Evolutionary conservation across 805 yeast genomes (phyloP).

Genomic region (Saturnispora ahearnii): DNA sequence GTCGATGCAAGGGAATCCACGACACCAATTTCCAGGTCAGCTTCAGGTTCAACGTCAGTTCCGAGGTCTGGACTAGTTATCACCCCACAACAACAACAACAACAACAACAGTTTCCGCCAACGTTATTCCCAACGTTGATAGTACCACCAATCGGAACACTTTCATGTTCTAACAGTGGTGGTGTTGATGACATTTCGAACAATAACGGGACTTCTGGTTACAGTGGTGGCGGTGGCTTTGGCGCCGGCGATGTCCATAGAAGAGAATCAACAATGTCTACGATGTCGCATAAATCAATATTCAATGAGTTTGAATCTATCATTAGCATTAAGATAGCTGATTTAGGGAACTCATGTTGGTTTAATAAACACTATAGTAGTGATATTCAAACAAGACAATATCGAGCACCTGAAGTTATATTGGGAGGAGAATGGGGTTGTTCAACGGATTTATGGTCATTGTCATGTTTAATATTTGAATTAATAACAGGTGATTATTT

Average conservation of each 20-base stretch:
- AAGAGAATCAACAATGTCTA: constrained; percentile 28
- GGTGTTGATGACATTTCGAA: too few species aligned
- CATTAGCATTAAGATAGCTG: constrained; percentile 51
- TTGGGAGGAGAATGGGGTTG: constrained; percentile 55
- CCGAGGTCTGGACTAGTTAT: background rate
- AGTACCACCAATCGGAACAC: too few species aligned
- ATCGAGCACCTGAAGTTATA: constrained; percentile 56
- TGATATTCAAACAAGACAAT: constrained; percentile 62
- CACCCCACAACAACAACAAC: background rate
- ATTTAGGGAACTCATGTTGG: constrained; percentile 66
- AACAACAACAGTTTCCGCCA: background rate
- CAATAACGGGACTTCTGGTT: background rate
- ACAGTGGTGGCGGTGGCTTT: background rate
- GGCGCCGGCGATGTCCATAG: background rate
- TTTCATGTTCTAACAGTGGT: too few species aligned
- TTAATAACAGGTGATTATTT: constrained; percentile 52
- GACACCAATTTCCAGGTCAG: background rate
- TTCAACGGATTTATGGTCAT: constrained; percentile 53
- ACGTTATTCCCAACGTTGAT: background rate
- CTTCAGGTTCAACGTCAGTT: background rate
- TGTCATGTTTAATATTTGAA: constrained; percentile 51
- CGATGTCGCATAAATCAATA: constrained; percentile 10
- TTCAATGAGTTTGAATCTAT: constrained; percentile 25
- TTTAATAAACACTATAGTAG: constrained; percentile 52
- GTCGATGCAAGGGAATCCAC: constrained; percentile 4